phyloP scores from a whole-genome alignment of 257 asterid species.

The Nemophila menziesii region DNA sequence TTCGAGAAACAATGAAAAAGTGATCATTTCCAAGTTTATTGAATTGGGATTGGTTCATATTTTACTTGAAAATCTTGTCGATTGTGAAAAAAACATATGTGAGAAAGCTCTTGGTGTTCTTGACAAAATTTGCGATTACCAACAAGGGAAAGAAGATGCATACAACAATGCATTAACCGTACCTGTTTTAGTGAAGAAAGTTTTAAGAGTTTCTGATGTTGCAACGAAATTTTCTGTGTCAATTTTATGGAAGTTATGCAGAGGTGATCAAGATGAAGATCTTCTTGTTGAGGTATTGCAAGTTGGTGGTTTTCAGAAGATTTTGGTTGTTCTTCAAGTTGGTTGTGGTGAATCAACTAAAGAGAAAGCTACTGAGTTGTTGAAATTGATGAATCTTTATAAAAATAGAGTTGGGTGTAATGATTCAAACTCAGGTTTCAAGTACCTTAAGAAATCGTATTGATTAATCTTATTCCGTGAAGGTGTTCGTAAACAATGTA shows the following conservation, averaged over 20 bases:
- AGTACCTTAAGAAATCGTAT: slow-evolving; percentile 37
- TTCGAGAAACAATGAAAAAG: neutral
- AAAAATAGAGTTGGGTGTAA: slow-evolving; percentile 49
- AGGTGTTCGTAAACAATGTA: too few relatives aligned
- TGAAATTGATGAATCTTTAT: slow-evolving; percentile 56
- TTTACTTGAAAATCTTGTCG: slow-evolving; percentile 61
- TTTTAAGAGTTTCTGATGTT: slow-evolving; percentile 46
- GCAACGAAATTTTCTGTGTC: slow-evolving; percentile 47
- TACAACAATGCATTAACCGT: slow-evolving; percentile 33
- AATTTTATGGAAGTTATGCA: slow-evolving; percentile 47
- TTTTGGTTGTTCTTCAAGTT: slow-evolving; percentile 63
- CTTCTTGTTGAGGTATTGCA: slow-evolving; percentile 48
- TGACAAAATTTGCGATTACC: slow-evolving; percentile 29
- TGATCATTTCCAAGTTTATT: slow-evolving; percentile 19
- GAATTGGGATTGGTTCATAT: slow-evolving; percentile 38
- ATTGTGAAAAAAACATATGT: slow-evolving; percentile 34
- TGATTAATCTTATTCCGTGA: too few relatives aligned
- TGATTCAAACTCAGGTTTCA: slow-evolving; percentile 58
- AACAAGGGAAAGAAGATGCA: slow-evolving; percentile 39
- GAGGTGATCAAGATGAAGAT: slow-evolving; percentile 23
- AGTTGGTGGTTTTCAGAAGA: slow-evolving; percentile 71
- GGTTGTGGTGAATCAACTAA: slow-evolving; percentile 52
- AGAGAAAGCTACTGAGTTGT: slow-evolving; percentile 53
- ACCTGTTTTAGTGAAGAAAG: slow-evolving; percentile 67
- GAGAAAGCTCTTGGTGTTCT: slow-evolving; percentile 55